Conservation (phyloP, 805 yeast genomes). For the Ogataea methylovora region DNA sequence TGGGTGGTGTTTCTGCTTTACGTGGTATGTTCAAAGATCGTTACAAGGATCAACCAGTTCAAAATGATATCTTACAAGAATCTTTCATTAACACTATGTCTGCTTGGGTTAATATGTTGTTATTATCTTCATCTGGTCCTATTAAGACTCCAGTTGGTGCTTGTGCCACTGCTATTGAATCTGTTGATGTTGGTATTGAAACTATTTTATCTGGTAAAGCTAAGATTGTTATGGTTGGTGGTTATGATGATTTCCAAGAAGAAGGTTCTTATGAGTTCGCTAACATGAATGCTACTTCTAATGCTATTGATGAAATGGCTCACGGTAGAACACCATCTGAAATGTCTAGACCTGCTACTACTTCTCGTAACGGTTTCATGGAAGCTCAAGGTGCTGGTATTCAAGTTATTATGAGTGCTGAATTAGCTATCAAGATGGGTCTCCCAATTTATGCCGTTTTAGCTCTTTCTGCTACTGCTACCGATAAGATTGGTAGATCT, state of each 20-base stretch:
- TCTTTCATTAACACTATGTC: slow-evolving; percentile 98
- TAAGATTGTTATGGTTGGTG: slow-evolving; percentile 94
- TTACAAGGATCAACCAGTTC: slow-evolving; percentile 87
- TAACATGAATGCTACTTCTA: slow-evolving; percentile 97
- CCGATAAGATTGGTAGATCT: slow-evolving; percentile 97
- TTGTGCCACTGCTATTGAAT: slow-evolving; percentile 98
- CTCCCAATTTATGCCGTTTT: slow-evolving; percentile 96
- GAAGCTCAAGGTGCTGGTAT: slow-evolving; percentile 99
- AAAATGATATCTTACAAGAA: slow-evolving; percentile 95
- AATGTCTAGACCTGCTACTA: slow-evolving; percentile 98
- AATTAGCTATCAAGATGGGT: slow-evolving; percentile 94
- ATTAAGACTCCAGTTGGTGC: slow-evolving; percentile 99
- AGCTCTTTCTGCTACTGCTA: slow-evolving; percentile 93
- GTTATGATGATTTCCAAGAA: slow-evolving; percentile 99
- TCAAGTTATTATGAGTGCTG: slow-evolving; percentile 93
- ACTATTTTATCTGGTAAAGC: slow-evolving; percentile 92
- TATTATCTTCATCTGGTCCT: slow-evolving; percentile 96
- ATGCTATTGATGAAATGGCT: slow-evolving; percentile 77
- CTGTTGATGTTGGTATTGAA: slow-evolving; percentile 93
- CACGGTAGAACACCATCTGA: slow-evolving; percentile 97
- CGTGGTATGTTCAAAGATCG: slow-evolving; percentile 98
- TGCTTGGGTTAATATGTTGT: slow-evolving; percentile 99
- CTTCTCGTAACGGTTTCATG: slow-evolving; percentile 96
- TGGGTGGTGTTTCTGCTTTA: slow-evolving; percentile 98
- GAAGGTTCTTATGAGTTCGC: slow-evolving; percentile 98